Base-by-base conservation (phyloP, 1,284 basidiomycete genomes). In the Puccinia triticina region DNA sequence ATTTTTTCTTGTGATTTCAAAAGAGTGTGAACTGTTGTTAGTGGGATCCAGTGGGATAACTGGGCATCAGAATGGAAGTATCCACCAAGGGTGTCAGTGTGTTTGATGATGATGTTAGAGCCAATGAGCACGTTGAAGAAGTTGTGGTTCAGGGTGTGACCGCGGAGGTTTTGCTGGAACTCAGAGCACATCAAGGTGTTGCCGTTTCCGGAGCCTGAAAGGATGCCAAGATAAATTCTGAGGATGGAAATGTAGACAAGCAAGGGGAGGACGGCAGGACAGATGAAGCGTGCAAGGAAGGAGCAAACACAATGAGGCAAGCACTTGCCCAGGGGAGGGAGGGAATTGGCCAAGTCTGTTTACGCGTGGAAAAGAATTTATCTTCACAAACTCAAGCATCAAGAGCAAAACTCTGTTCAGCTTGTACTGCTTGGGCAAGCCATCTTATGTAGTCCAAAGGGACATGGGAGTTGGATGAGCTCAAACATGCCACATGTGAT, bases 181-280 rank as follows among this genome's bases (percentile, higher is more conserved):
- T 95, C 94, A 18, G 95, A 94, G 88, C 93, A 96, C 97, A 99
- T 99, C 88, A 99, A 99, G 0, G 95, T 94, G 87, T 99, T 97
- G 0, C 97, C 97, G 83, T 98, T 95, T 48, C 97, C 97, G 2
- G 93, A 93, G 87, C 92, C 93, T 86, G 91, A 91, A 46, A 99
- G 89, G 84, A 99, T 90, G 86, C 91, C 88, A 88, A 99, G 96
- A 87, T 99, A 97, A 77, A 99, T 92, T 87, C 92, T 90, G 88
- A 99, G 99, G 92, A 95, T 96, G 86, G 89, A 87, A 92, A 98
- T 94, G 89, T 99, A 99, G 87, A 99, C 95, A 48, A 92, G 61
- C 48, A 92, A 86, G 1, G 97, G 96, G 2, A 99, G 87, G 46
- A 89, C 89, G 85, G 98, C 97, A 79, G 99, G 90, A 87, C 95